Evolutionary conservation across 345 rosid genomes (phyloP).

Genomic region (Pistacia integerrima): DNA sequence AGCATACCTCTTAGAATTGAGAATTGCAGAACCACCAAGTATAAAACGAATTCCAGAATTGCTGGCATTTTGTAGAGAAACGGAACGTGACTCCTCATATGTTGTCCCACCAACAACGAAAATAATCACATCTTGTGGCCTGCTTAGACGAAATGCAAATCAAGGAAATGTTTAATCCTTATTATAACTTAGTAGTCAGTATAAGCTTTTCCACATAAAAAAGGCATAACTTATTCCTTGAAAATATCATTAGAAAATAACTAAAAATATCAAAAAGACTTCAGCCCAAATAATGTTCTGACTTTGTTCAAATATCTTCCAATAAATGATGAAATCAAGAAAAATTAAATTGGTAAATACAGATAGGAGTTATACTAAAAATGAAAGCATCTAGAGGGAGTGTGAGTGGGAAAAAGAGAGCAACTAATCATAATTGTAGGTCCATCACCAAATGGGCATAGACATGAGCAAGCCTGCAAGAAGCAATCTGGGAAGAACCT

Average conservation of each 20-base stretch:
- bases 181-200: neutral
- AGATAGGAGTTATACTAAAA: neutral
- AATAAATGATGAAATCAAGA: neutral
- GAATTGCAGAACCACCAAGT: slow-evolving; percentile 80
- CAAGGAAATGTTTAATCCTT: neutral
- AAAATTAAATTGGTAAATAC: neutral
- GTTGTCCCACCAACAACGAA: slow-evolving; percentile 98
- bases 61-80: slow-evolving; percentile 77
- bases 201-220: neutral
- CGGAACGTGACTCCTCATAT: slow-evolving; percentile 87
- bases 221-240: neutral
- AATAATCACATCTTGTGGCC: slow-evolving; percentile 91
- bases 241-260: neutral
- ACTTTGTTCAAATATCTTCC: neutral
- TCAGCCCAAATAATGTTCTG: neutral
- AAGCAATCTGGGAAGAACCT: neutral
- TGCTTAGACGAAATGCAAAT: slow-evolving; percentile 31
- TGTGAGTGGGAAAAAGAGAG: neutral
- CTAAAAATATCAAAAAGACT: neutral
- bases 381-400: neutral
- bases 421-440: neutral
- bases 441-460: neutral
- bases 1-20: slow-evolving; percentile 81
- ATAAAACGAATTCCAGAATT: slow-evolving; percentile 83
- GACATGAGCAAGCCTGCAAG: neutral